Percentiles rank a stretch among this genome's conserved stretches.
Conservation (phyloP, 441 rosid species). For the Erodium moschatum region DNA sequence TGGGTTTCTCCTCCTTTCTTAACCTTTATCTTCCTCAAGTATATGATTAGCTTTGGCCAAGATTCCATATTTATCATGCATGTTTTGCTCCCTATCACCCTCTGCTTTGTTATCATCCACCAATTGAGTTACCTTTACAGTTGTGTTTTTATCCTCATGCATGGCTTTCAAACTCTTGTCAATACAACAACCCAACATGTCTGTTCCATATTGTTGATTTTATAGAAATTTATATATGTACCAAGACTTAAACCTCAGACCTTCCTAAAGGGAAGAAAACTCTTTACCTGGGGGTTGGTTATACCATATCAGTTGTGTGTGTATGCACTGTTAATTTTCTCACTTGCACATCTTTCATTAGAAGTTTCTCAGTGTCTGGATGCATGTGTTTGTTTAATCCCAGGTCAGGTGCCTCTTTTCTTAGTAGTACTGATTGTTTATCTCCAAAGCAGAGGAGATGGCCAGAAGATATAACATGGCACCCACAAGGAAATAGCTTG, state of each 20-base stretch:
- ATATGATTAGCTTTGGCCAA: no score
- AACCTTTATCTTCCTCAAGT: no score
- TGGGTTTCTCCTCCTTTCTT: no score
- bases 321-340: background rate
- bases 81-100: no score
- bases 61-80: no score
- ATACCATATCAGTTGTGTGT: background rate
- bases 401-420: constrained; percentile 70
- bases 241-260: background rate
- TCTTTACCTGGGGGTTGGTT: background rate
- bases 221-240: background rate
- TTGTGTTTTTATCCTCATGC: no score
- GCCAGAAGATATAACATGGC: constrained; percentile 95
- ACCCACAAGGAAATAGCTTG: constrained; percentile 64
- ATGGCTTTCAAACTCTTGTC: no score
- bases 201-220: no score
- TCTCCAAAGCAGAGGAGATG: constrained; percentile 70
- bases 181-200: no score
- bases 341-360: background rate
- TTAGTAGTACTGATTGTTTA: constrained; percentile 51
- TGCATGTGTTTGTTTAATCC: constrained; percentile 16
- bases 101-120: no score
- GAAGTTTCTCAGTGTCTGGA: background rate
- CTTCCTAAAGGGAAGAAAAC: background rate
- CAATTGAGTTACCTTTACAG: no score